Conservation (phyloP, 2,329 filamentous ascomycete genomes). For the Calonectria fujianensis region DNA sequence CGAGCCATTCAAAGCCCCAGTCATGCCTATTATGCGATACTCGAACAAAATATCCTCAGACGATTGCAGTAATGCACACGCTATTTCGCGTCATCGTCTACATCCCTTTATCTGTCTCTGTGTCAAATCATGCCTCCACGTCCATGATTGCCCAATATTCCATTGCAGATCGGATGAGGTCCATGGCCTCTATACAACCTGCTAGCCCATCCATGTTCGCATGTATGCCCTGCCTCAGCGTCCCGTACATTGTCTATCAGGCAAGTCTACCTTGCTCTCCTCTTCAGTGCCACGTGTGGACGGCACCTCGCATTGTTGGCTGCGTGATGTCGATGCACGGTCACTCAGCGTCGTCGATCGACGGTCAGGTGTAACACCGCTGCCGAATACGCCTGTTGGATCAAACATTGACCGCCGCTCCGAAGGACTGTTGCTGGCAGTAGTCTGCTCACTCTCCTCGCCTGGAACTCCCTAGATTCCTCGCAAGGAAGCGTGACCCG, state of each 20-base stretch:
- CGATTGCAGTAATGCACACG: slow-evolving; percentile 44
- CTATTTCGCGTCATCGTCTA: slow-evolving; percentile 39
- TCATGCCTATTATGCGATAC: slow-evolving; percentile 51
- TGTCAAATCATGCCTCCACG: slow-evolving; percentile 31
- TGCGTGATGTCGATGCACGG: slow-evolving; percentile 6
- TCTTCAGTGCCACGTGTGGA: not conserved
- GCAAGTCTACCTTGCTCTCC: slow-evolving; percentile 16
- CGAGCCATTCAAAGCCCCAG: slow-evolving; percentile 32
- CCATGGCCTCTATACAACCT: slow-evolving; percentile 1
- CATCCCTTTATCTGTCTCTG: slow-evolving; percentile 37
- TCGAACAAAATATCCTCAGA: slow-evolving; percentile 52
- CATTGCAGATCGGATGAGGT: slow-evolving; percentile 25
- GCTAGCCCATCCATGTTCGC: slow-evolving; percentile 17
- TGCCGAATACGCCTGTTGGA: slow-evolving; percentile 16
- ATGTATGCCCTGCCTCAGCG: slow-evolving; percentile 1
- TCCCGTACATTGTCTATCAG: slow-evolving; percentile 26
- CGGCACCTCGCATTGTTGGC: slow-evolving; percentile 1
- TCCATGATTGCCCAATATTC: slow-evolving; percentile 23
- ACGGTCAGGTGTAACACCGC: slow-evolving; percentile 22
- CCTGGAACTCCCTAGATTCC: slow-evolving; percentile 58
- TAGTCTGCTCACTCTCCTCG: slow-evolving; percentile 36
- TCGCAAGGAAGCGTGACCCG: slow-evolving; percentile 64
- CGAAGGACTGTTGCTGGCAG: slow-evolving; percentile 20
- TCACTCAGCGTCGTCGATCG: slow-evolving; percentile 27
- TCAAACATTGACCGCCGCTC: slow-evolving; percentile 16